Evolutionary conservation across 495 filamentous ascomycete genomes (phyloP), one percentile per base, ranked within the genome.

Genomic region (Parathielavia appendiculata): DNA sequence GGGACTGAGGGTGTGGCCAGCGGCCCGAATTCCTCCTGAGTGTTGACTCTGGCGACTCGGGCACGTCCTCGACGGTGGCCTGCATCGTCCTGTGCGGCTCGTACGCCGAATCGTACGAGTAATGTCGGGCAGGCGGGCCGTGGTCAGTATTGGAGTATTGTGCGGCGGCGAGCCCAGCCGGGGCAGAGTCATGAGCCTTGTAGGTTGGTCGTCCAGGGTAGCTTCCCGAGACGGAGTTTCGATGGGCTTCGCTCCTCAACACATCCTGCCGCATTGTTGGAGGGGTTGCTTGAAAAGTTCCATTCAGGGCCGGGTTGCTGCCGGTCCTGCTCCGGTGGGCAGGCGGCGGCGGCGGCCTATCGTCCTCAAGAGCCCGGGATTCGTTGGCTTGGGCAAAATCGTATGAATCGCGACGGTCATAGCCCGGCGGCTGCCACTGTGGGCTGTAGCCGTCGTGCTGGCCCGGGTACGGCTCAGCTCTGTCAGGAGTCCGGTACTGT

Each of bases 31-130:
- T 73, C 73, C 80, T 46, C 71, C 74, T 52, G 79, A 77, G 56
- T 54, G 38, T 62, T 66, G 67, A 63, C 16, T 66, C 69, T 2
- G 79, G 79, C 14, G 78, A 77, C 47, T 78, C 76, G 4, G 82
- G 80, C 47, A 83, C 85, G 67, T 88, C 86, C 63, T 87, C 85
- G 45, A 88, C 85, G 6, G 79, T 82, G 22, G 84, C 83, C 58
- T 88, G 85, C 85, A 88, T 85, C 16, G 76, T 73, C 39, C 77
- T 75, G 58, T 77, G 62, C 26, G 67, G 65, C 9, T 77, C 76
- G 57, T 77, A 79, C 43, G 63, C 58, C 5, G 70, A 51, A 56
- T 81, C 79, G 53, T 78, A 81, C 7, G 78, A 79, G 48, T 81
- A 69, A 62, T 81, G 77, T 1, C 75, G 71, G 34, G 71, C 68